These are phyloP conservation scores for Sisymbrium altissimum DNA, from an alignment of 345 rosid genomes.

Conservation along the genomic window DNA sequence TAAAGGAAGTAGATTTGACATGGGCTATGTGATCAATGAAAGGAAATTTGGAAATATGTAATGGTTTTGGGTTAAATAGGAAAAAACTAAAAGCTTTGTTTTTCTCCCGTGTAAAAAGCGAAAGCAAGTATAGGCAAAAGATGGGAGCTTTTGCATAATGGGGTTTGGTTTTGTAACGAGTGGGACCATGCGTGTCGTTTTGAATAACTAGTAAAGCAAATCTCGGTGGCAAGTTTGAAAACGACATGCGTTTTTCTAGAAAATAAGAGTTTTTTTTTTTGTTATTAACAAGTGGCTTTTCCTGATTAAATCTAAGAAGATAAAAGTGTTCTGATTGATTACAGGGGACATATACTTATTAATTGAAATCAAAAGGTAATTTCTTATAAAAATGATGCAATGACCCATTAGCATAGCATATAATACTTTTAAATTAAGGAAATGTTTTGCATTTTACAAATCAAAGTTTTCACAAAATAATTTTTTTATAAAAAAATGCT, in stretches of 20 bases:
- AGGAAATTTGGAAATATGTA: constrained; percentile 28
- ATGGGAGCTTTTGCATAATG: constrained; percentile 28
- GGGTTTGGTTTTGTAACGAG: constrained; percentile 36
- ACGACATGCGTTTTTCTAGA: constrained; percentile 25
- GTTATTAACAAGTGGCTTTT: constrained; percentile 16
- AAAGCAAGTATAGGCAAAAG: constrained; percentile 35
- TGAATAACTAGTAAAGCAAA: constrained; percentile 42
- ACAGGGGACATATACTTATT: background rate
- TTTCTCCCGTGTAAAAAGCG: constrained; percentile 23
- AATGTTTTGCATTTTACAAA: too few relatives aligned
- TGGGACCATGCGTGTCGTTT: constrained; percentile 56
- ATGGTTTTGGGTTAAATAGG: constrained; percentile 29
- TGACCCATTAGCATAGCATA: too few relatives aligned
- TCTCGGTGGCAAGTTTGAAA: constrained; percentile 46
- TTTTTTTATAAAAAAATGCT: too few relatives aligned
- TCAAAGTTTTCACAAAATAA: too few relatives aligned
- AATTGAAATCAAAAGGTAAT: too few relatives aligned
- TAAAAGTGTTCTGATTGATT: constrained; percentile 5
- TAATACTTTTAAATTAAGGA: too few relatives aligned
- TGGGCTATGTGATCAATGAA: constrained; percentile 33
- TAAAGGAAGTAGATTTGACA: constrained; percentile 39
- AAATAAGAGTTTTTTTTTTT: background rate
- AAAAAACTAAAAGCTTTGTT: constrained; percentile 20
- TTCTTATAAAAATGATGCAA: too few relatives aligned
- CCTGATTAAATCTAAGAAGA: constrained; percentile 3